Conservation (phyloP, 208 protist genomes). For the Herpetomonas tarakana region DNA sequence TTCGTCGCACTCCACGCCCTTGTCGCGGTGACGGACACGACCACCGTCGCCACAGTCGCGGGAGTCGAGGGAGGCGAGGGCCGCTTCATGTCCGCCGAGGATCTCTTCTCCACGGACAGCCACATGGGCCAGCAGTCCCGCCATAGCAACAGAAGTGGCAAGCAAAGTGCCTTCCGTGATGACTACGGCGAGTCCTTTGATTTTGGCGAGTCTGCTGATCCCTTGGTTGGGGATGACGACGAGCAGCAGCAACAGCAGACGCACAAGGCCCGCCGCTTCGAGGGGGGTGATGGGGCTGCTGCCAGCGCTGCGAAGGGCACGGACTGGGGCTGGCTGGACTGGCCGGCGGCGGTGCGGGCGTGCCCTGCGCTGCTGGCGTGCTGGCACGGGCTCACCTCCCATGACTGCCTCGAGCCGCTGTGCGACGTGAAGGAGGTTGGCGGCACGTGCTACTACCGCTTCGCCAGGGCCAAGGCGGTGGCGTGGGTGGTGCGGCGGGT, state of each 20-base stretch:
- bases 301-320: background rate
- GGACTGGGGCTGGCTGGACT: conserved; percentile 44
- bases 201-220: background rate
- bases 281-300: no score
- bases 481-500: conserved; percentile 44
- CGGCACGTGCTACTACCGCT: conserved; percentile 38
- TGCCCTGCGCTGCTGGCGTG: conserved; percentile 25
- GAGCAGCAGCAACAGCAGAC: background rate
- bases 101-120: conserved; percentile 7
- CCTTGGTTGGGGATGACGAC: background rate
- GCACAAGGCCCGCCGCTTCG: background rate
- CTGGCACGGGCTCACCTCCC: conserved; percentile 23
- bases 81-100: conserved; percentile 15
- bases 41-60: conserved; percentile 4
- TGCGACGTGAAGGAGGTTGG: conserved; percentile 47
- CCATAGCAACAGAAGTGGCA: no score
- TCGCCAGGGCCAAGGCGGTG: conserved; percentile 42
- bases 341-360: conserved; percentile 34
- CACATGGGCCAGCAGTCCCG: background rate
- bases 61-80: background rate
- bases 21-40: conserved; percentile 6
- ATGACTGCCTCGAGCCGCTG: conserved; percentile 33
- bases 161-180: no score
- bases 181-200: background rate
- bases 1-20: conserved; percentile 53